These are phyloP conservation scores for Geotrichum histeridarum DNA, from an alignment of 1,139 yeast species.

Conservation along the genomic window DNA sequence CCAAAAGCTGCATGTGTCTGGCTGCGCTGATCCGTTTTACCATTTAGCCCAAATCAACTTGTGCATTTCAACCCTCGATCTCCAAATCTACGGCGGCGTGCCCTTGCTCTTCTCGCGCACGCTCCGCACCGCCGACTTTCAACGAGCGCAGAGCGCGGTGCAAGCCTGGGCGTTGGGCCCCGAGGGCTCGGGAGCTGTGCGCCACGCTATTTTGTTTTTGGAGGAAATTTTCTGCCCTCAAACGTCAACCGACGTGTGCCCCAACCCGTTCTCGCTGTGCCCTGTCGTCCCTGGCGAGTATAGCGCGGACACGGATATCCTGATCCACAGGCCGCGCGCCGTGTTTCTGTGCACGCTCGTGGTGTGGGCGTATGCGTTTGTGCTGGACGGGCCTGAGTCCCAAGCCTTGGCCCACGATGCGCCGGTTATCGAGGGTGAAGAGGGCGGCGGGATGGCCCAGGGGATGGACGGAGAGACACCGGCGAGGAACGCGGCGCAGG, in stretches of 20 bases:
- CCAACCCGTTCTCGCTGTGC: conserved; percentile 11
- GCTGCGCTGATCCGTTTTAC: conserved; percentile 37
- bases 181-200: neutral
- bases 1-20: conserved; percentile 21
- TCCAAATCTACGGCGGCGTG: conserved; percentile 74
- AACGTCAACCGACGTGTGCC: conserved; percentile 12
- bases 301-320: conserved; percentile 50
- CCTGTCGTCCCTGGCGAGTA: conserved; percentile 36
- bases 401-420: conserved; percentile 21
- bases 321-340: conserved; percentile 53
- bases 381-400: conserved; percentile 53
- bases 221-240: conserved; percentile 28
- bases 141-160: conserved; percentile 8
- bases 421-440: too few relatives aligned
- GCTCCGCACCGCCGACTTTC: conserved; percentile 39
- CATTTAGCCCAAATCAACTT: conserved; percentile 72
- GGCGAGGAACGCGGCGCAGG: neutral
- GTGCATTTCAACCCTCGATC: conserved; percentile 68
- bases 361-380: conserved; percentile 55
- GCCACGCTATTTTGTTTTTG: conserved; percentile 31
- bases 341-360: conserved; percentile 50
- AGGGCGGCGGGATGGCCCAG: too few relatives aligned
- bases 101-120: conserved; percentile 53
- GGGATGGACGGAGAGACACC: too few relatives aligned
- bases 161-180: conserved; percentile 10